A percentile compares a stretch with the other conserved stretches of the same genome.
These are phyloP conservation scores for Amylostereum chailletii DNA, from an alignment of 1,284 basidiomycete species.

Conservation along the genomic window DNA sequence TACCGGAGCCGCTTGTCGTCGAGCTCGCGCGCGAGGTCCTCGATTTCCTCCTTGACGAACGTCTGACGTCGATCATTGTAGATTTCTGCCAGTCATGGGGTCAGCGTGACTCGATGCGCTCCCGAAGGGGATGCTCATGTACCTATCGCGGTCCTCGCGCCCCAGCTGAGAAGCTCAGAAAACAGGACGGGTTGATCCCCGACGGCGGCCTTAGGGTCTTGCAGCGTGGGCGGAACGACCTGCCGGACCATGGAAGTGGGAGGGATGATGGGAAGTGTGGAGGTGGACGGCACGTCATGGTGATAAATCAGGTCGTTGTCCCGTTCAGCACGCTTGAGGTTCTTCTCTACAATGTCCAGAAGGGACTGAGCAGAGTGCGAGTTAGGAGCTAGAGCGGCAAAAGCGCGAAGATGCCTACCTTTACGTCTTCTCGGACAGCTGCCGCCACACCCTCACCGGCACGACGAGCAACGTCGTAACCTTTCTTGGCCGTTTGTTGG, in stretches of 20 bases:
- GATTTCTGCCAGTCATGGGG: constrained; percentile 24
- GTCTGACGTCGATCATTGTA: constrained; percentile 81
- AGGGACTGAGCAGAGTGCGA: constrained; percentile 36
- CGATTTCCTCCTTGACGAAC: constrained; percentile 64
- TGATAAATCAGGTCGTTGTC: constrained; percentile 98
- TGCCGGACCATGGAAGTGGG: constrained; percentile 67
- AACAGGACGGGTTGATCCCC: constrained; percentile 58
- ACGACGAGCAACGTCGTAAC: constrained; percentile 61
- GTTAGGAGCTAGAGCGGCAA: constrained; percentile 2
- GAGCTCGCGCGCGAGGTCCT: constrained; percentile 54
- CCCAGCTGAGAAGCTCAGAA: constrained; percentile 75
- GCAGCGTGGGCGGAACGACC: constrained; percentile 51
- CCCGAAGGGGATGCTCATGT: constrained; percentile 18
- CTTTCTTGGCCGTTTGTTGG: constrained; percentile 63
- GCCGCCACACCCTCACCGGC: constrained; percentile 40
- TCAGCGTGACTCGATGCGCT: neutral
- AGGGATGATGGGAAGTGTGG: constrained; percentile 60
- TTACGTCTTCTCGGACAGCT: constrained; percentile 67
- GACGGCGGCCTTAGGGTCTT: constrained; percentile 47
- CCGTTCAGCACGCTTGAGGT: constrained; percentile 67
- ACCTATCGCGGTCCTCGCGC: constrained; percentile 88
- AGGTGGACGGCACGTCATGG: constrained; percentile 70
- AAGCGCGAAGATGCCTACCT: constrained; percentile 36
- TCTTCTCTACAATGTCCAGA: constrained; percentile 62
- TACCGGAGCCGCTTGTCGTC: constrained; percentile 61